Base-by-base conservation (phyloP, 2,329 filamentous ascomycete genomes). In the Exophiala spinifera region DNA sequence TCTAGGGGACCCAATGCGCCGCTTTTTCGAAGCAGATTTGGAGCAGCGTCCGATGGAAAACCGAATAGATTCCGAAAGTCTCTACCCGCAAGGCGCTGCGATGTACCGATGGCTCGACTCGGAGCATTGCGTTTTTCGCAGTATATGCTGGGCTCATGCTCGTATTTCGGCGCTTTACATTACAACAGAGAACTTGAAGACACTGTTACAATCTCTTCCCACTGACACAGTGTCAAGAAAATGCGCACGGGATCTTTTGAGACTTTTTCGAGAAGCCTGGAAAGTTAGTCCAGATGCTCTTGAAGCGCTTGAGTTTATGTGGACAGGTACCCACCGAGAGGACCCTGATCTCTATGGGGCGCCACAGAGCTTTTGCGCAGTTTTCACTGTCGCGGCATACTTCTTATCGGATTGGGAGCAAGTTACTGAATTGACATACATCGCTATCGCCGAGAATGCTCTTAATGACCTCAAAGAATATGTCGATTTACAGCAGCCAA, bases 261-360 rank as follows among this genome's bases (percentile, higher is more conserved):
- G 40, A 44, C 40, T 44, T 21, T 44, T 44, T 44, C n/a, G 40
- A 44, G 40, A 44, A 21, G 40, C 40, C 20, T 44, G 40, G 40
- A 44, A 44, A 44, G 40, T 44, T 21, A 44, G 6, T 17, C 40
- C 40, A 21, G 40, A 44, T 17, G 40, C 40, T 21, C 40, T 44
- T 44, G 40, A 44, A 44, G 40, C n/a, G 40, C 40, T 44, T 21
- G 40, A 44, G 40, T 44, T 44, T 21, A 44, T 44, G 40, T 62
- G 63, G 20, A 58, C 55, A 10, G 55, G 49, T 21, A 46, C 11
- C 4, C 21, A 31, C 23, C 28, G 21, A 46, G 44, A 46, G 21
- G 44, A 46, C n/a, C 44, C 44, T n/a, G 44, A 46, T 21, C 44
- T 46, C 23, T 46, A 46, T 21, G 44, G 44, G 28, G 23, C 13